Conservation (phyloP, 2,329 filamentous ascomycete species). For the Cryphonectria radicalis region DNA sequence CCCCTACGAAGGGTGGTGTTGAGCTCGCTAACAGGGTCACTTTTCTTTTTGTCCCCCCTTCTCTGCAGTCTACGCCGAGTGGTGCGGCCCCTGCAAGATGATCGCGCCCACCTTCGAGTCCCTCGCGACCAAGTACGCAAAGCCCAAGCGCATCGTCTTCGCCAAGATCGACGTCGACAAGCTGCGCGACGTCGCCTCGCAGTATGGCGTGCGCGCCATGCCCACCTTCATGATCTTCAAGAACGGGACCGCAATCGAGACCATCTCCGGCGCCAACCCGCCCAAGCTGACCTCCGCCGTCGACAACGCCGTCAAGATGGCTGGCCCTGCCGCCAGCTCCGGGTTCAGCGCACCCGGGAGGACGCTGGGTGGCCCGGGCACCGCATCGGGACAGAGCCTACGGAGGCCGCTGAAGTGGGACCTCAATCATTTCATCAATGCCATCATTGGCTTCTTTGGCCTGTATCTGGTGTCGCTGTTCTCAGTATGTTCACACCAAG, state of each 20-base stretch:
- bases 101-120: slow-evolving; percentile 89
- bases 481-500: slow-evolving; percentile 49
- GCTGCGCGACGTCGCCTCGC: slow-evolving; percentile 75
- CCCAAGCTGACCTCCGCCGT: slow-evolving; percentile 76
- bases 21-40: slow-evolving; percentile 26
- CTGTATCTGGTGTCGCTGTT: slow-evolving; percentile 67
- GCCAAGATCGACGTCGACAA: slow-evolving; percentile 89
- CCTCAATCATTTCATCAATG: slow-evolving; percentile 51
- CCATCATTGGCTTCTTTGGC: slow-evolving; percentile 59
- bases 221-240: slow-evolving; percentile 95
- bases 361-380: slow-evolving; percentile 54
- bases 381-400: slow-evolving; percentile 34
- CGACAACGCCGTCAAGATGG: slow-evolving; percentile 67
- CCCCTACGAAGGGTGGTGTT: slow-evolving; percentile 22
- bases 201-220: slow-evolving; percentile 83
- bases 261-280: slow-evolving; percentile 81
- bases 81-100: slow-evolving; percentile 91
- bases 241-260: slow-evolving; percentile 72
- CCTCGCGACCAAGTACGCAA: slow-evolving; percentile 77
- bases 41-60: slow-evolving; percentile 26
- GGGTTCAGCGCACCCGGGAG: slow-evolving; percentile 60
- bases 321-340: slow-evolving; percentile 46
- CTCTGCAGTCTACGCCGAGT: slow-evolving; percentile 83
- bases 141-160: slow-evolving; percentile 83
- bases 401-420: slow-evolving; percentile 37